Percentiles rank a stretch among this genome's conserved stretches.
Conservation (phyloP, 2,329 filamentous ascomycete genomes). For the Pestalotiopsis sp. region DNA sequence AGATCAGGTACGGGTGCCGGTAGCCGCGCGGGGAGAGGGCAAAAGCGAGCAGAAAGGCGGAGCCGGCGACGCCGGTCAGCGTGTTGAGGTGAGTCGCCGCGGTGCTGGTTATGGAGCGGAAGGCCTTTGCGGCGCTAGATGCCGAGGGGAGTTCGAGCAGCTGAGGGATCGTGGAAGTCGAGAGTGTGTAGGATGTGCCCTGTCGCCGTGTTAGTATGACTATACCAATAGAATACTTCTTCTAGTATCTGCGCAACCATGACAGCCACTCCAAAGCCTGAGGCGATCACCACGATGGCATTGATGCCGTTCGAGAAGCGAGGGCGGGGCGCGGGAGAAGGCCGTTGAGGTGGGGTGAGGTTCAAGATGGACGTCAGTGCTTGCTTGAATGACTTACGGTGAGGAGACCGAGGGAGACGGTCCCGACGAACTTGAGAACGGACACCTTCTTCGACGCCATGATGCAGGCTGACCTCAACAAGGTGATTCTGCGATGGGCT, state of each 20-base stretch:
- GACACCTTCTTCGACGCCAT: constrained; percentile 75
- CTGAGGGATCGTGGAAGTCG: constrained; percentile 75
- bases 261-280: background rate
- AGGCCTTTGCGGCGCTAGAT: constrained; percentile 68
- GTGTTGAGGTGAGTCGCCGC: constrained; percentile 67
- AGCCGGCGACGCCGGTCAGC: constrained; percentile 69
- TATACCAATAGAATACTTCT: background rate
- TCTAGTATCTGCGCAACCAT: background rate
- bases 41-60: constrained; percentile 78
- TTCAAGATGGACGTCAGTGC: constrained; percentile 3
- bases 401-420: constrained; percentile 82
- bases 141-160: constrained; percentile 82
- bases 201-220: constrained; percentile 38
- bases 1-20: constrained; percentile 88
- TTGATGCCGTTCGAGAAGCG: background rate
- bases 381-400: constrained; percentile 63
- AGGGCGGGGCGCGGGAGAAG: constrained; percentile 8
- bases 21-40: constrained; percentile 72
- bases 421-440: constrained; percentile 89
- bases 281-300: background rate
- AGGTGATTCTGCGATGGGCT: constrained; percentile 11
- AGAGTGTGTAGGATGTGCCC: constrained; percentile 88
- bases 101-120: constrained; percentile 66
- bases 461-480: constrained; percentile 22
- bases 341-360: constrained; percentile 2